Conservation (phyloP, 2,329 filamentous ascomycete genomes). For the Neopestalotiopsis clavispora region DNA sequence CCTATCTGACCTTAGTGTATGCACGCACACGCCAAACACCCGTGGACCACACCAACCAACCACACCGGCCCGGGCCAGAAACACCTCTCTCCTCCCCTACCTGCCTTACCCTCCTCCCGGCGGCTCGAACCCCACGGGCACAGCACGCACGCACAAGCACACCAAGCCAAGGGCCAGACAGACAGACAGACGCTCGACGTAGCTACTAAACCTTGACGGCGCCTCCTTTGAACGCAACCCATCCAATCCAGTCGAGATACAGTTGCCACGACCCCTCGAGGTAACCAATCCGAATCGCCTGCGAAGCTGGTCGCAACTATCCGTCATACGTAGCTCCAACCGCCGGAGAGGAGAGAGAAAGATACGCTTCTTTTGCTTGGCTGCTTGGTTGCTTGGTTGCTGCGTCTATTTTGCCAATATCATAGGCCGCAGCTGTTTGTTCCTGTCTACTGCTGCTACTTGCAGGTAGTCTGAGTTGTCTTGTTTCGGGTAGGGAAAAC, state of each 20-base stretch:
- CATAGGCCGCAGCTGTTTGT: neutral
- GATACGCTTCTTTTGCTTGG: neutral
- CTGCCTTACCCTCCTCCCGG: neutral
- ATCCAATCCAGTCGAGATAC: constrained; percentile 15
- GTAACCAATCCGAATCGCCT: neutral
- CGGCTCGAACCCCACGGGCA: constrained; percentile 13
- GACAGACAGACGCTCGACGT: neutral
- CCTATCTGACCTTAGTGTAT: too few relatives aligned
- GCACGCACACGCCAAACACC: neutral
- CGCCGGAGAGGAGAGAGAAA: neutral
- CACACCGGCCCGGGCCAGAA: neutral
- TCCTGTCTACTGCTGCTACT: neutral
- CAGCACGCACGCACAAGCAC: neutral
- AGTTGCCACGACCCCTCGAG: constrained; percentile 15
- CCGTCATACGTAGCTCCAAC: constrained; percentile 1
- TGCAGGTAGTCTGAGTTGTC: neutral
- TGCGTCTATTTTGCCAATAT: neutral
- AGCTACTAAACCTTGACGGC: constrained; percentile 17
- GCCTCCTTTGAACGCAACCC: constrained; percentile 9
- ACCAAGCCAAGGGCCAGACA: too few relatives aligned
- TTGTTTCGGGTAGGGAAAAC: constrained; percentile 8
- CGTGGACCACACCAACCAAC: neutral
- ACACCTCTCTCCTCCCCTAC: neutral
- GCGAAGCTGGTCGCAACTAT: neutral
- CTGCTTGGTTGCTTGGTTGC: neutral